Conservation (phyloP, 371 early-diverging fungal species). For the Actinomortierella ambigua region DNA sequence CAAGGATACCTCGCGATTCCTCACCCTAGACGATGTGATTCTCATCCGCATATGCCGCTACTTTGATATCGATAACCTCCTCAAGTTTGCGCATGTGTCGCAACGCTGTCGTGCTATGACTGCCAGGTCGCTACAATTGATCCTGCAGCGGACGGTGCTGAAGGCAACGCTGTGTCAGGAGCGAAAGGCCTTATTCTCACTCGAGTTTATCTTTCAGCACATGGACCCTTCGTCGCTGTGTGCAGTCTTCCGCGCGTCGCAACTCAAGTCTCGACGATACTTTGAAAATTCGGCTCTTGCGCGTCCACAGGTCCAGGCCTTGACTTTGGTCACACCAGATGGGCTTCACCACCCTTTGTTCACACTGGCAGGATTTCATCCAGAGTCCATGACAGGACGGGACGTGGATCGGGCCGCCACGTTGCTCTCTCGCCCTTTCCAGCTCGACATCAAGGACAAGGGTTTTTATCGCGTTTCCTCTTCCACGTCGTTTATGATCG, state of each 20-base stretch:
- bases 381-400: slow-evolving; percentile 30
- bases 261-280: slow-evolving; percentile 40
- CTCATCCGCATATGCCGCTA: slow-evolving; percentile 37
- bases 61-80: slow-evolving; percentile 22
- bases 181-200: slow-evolving; percentile 45
- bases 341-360: slow-evolving; percentile 43
- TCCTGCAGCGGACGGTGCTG: slow-evolving; percentile 38
- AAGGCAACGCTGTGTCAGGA: slow-evolving; percentile 46
- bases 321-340: slow-evolving; percentile 39
- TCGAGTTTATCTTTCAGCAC: slow-evolving; percentile 46
- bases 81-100: slow-evolving; percentile 38
- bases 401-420: slow-evolving; percentile 40
- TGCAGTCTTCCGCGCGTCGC: slow-evolving; percentile 41
- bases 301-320: slow-evolving; percentile 35
- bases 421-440: slow-evolving; percentile 33
- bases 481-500: slow-evolving; percentile 38
- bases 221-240: slow-evolving; percentile 39
- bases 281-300: slow-evolving; percentile 45
- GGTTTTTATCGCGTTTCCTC: slow-evolving; percentile 44
- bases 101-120: slow-evolving; percentile 41
- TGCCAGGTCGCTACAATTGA: slow-evolving; percentile 33
- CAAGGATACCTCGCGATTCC: slow-evolving; percentile 31
- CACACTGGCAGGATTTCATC: slow-evolving; percentile 26
- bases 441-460: slow-evolving; percentile 41
- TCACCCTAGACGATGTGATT: slow-evolving; percentile 33